Base-by-base conservation (phyloP, 1,284 basidiomycete species). In the Ustilago sp. region DNA sequence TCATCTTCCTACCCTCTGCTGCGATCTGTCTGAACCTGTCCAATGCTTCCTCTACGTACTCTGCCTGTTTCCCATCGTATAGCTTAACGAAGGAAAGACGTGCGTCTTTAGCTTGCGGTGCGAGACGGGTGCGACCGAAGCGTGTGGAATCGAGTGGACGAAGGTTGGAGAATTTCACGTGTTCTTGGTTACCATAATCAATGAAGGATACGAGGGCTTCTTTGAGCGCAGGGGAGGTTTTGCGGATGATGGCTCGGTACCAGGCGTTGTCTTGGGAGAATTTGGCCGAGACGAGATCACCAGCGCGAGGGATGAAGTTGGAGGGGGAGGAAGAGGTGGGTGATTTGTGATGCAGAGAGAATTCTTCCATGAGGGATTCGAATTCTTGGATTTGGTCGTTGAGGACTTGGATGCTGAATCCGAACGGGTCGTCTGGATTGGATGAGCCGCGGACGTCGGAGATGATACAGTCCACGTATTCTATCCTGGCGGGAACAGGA, bases 331-430 rank as follows among this genome's bases (percentile, higher is more conserved):
- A 36, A 13, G 73, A 57, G 4, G 55, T 35, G 38, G 78, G 59
- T 0, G 62, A 45, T 57, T 75, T 62, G 63, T 80, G 78, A 41
- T 71, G 68, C 0, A 77, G 85, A 3, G 93, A 92, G 83, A 99
- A 95, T 72, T 98, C 95, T 57, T 89, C 89, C 96, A 98, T 98
- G 74, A 99, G 89, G 86, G 92, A 92, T 83, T 98, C 95, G 64
- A 99, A 89, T 15, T 93, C 91, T 8, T 71, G 59, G 52, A 81
- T 81, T 59, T 78, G 59, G 47, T 75, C 78, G 67, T 80, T 77
- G 64, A 83, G 80, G 52, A 97, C 89, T 86, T 99, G 96, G 15
- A 98, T 91, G 13, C 94, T 96, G 88, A 99, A 98, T 31, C 87
- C 88, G 85, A 98, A 92, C n/a, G 88, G 88, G 43, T 90, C 91